A percentile compares a stretch with the other conserved stretches of the same genome.
Evolutionary conservation across 345 rosid genomes (phyloP).

Genomic region (Lepidium aucheri): DNA sequence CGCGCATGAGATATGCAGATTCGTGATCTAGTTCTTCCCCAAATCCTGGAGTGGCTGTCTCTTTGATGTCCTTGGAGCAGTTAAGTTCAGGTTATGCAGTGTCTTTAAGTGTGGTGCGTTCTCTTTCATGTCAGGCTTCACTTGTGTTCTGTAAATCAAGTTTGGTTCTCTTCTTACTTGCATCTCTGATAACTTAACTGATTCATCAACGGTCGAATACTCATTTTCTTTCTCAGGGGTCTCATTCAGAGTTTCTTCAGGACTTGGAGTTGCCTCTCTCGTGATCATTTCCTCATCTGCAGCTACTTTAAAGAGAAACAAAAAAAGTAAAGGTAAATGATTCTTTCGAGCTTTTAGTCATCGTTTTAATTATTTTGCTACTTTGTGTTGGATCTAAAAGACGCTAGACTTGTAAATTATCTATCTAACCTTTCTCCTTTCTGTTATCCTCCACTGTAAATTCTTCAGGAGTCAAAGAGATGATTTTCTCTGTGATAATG

Average conservation of each 20-base stretch:
- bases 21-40: constrained; percentile 7
- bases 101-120: constrained; percentile 19
- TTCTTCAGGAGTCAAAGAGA: neutral
- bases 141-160: constrained; percentile 7
- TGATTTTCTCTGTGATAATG: constrained; percentile 3
- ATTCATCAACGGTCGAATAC: neutral
- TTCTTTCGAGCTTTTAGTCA: neutral
- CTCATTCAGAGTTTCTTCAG: neutral
- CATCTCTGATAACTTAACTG: neutral
- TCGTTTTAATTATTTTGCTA: neutral
- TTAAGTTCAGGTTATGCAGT: constrained; percentile 14
- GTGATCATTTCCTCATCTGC: constrained; percentile 6
- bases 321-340: neutral
- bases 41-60: constrained; percentile 24
- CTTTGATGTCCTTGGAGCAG: constrained; percentile 23
- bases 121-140: constrained; percentile 26
- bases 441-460: neutral
- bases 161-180: constrained; percentile 5
- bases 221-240: neutral
- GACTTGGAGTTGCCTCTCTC: constrained; percentile 4
- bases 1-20: constrained; percentile 21
- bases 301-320: neutral
- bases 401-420: neutral
- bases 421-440: neutral
- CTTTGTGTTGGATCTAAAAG: neutral